A percentile compares a stretch with the other conserved stretches of the same genome.
Conservation (phyloP, 164 flowering plant genomes). For the Cinnamomum micranthum region DNA sequence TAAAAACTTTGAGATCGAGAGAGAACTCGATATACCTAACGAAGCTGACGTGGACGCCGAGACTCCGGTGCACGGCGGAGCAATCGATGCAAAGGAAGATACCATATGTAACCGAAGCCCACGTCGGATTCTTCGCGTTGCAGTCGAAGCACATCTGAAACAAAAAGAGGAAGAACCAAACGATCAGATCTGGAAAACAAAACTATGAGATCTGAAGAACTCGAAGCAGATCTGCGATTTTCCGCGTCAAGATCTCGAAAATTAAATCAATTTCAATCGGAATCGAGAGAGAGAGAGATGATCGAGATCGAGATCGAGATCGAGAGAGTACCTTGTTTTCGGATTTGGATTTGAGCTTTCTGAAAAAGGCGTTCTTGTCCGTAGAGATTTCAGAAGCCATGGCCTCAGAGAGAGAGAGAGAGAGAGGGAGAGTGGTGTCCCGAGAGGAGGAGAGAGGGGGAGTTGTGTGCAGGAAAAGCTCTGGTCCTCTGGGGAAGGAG, state of each 20-base stretch:
- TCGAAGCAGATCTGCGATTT: slow-evolving; percentile 21
- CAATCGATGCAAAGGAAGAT: slow-evolving; percentile 94
- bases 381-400: slow-evolving; percentile 57
- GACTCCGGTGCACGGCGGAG: slow-evolving; percentile 81
- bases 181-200: slow-evolving; percentile 4
- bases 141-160: slow-evolving; percentile 92
- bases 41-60: slow-evolving; percentile 92
- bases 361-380: slow-evolving; percentile 67
- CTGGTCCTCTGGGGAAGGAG: neutral
- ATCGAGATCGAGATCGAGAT: neutral
- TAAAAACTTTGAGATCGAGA: neutral
- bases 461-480: neutral
- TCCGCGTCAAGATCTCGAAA: slow-evolving; percentile 6
- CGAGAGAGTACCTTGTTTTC: slow-evolving; percentile 74
- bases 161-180: neutral
- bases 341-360: slow-evolving; percentile 71
- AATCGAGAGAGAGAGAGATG: neutral
- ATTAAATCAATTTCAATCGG: neutral
- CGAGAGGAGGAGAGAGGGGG: neutral
- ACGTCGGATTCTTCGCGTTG: slow-evolving; percentile 91
- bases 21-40: slow-evolving; percentile 47
- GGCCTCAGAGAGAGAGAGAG: neutral
- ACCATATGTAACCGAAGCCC: slow-evolving; percentile 97
- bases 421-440: neutral
- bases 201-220: slow-evolving; percentile 6